Conservation (phyloP, 768 basidiomycete species). For the Boletus edulis region DNA sequence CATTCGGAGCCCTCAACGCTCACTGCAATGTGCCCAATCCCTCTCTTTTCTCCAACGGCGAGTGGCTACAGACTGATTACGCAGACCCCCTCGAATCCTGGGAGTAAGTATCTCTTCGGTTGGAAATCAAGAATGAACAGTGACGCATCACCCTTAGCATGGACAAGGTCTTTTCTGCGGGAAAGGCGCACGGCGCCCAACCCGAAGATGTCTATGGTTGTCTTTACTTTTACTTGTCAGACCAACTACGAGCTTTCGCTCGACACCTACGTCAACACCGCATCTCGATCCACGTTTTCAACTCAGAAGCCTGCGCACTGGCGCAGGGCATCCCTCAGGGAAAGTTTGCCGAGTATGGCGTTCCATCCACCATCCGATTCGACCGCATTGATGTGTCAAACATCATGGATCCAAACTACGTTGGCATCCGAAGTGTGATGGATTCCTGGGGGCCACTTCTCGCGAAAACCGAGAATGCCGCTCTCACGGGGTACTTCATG, state of each 20-base stretch:
- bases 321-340: conserved; percentile 34
- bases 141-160: conserved; percentile 28
- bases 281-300: conserved; percentile 34
- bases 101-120: conserved; percentile 36
- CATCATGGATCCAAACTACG: conserved; percentile 42
- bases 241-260: conserved; percentile 39
- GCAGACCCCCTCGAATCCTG: conserved; percentile 49
- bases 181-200: conserved; percentile 37
- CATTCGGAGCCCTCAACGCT: conserved; percentile 42
- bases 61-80: conserved; percentile 41
- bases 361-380: conserved; percentile 32
- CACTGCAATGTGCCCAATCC: conserved; percentile 43
- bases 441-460: conserved; percentile 39
- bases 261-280: conserved; percentile 32
- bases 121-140: not conserved
- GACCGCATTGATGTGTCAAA: conserved; percentile 52
- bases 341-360: conserved; percentile 7
- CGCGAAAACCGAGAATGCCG: conserved; percentile 25
- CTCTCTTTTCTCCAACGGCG: conserved; percentile 46
- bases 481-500: conserved; percentile 46
- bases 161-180: conserved; percentile 38
- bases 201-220: conserved; percentile 49
- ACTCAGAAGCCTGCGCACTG: conserved; percentile 40
- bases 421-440: conserved; percentile 35
- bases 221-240: conserved; percentile 45